Evolutionary conservation across 139 green algal species (phyloP), one percentile per base, ranked within the genome.

Genomic region (Chlamydomonas incerta): DNA sequence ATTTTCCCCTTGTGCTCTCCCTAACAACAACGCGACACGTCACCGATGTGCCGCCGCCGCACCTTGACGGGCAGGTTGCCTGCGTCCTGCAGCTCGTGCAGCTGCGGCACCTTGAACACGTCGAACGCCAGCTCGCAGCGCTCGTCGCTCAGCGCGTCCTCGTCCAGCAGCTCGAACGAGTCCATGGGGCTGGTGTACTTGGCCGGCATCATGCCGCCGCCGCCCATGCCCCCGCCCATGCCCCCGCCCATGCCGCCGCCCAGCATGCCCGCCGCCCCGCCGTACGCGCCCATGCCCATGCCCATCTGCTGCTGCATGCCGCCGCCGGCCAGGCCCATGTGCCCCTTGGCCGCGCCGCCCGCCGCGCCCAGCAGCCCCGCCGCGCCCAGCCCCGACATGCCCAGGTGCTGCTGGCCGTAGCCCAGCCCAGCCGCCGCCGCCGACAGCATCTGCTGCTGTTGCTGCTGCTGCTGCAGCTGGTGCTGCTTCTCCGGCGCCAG

Each of bases 61-160:
- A 89, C 88, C 74, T 92, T 92, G 69, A 92, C 88, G 2, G 88
- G 88, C 80, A 90, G 84, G 66, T 81, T 89, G 28, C 67, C 76
- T 1, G 41, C 79, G 18, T 89, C 85, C 17, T 83, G 75, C 20
- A 85, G 57, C 74, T 89, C 66, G 21, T 72, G n/a, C 70, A 85
- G 23, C 82, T 80, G 68, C 20, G 82, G 87, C 33, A 92, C 67
- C 70, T 92, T 92, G 84, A 86, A 92, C 74, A 92, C 88, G 65
- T 92, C 88, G 52, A 92, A 92, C 23, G 84, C 88, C 58, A 92
- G 67, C 68, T 92, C 84, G 47, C 73, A 80, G 23, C 72, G 72
- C 74, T 89, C 88, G 58, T 90, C 86, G 10, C 8, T 63, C 26
- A 90, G 58, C 28, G 86, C 41, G 21, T 82, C 63, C 82, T 81